Evolutionary conservation across 2,329 filamentous ascomycete genomes (phyloP).

Genomic region (Aspergillus pseudoterreus): DNA sequence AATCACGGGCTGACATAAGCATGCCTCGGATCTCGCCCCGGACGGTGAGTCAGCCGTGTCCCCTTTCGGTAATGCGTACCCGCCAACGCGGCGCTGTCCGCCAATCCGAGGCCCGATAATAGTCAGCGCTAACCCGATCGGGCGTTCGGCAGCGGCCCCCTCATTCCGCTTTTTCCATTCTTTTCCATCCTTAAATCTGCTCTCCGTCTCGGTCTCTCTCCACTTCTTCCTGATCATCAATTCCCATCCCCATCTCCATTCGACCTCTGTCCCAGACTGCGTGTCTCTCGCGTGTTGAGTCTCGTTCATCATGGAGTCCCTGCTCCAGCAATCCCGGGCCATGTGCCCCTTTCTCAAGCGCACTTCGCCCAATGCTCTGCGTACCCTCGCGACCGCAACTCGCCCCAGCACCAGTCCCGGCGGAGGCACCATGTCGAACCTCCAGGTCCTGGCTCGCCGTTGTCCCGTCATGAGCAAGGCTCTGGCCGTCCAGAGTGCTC

Average conservation of each 20-base stretch:
- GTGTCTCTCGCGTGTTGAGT: not conserved
- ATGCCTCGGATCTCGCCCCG: not conserved
- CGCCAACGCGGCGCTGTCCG: not conserved
- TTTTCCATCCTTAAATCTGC: constrained; percentile 1
- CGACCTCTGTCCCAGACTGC: not conserved
- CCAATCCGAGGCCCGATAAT: constrained; percentile 4
- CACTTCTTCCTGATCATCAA: not conserved
- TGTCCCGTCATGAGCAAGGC: constrained; percentile 99
- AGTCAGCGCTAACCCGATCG: not conserved
- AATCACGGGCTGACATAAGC: not conserved
- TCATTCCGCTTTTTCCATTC: not conserved
- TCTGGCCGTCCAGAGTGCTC: constrained; percentile 71
- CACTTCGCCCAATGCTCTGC: constrained; percentile 85
- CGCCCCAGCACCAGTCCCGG: constrained; percentile 65
- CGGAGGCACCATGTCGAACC: constrained; percentile 92
- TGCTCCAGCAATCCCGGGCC: constrained; percentile 90
- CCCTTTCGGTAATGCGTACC: not conserved
- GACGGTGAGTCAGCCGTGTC: not conserved
- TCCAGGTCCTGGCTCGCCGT: constrained; percentile 88
- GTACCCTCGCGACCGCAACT: constrained; percentile 71
- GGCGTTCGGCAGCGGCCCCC: not conserved
- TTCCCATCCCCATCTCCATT: constrained; percentile 1
- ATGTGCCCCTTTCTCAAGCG: constrained; percentile 98
- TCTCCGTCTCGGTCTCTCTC: not conserved
- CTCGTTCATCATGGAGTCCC: constrained; percentile 71